Conservation (phyloP, 768 basidiomycete species). For the Mycena polygramma region DNA sequence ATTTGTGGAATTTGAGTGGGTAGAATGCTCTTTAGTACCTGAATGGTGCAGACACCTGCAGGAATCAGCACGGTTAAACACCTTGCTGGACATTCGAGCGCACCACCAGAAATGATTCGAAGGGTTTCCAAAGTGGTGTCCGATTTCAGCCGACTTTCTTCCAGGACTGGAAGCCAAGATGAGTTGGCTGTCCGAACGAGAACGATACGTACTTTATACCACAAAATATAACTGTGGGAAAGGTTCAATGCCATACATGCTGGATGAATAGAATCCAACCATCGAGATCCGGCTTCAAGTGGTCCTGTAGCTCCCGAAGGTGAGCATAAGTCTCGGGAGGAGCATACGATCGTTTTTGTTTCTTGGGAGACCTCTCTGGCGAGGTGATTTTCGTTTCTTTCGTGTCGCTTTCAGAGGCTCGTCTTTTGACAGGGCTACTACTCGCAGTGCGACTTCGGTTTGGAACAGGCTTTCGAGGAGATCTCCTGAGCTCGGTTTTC, state of each 20-base stretch:
- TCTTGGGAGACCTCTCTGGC: slow-evolving; percentile 39
- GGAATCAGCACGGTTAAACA: too few relatives aligned
- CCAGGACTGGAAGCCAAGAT: slow-evolving; percentile 65
- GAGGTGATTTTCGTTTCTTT: slow-evolving; percentile 6
- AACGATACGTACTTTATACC: slow-evolving; percentile 76
- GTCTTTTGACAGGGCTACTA: slow-evolving; percentile 14
- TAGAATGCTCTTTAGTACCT: slow-evolving; percentile 52
- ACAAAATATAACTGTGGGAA: slow-evolving; percentile 81
- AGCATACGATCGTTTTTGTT: slow-evolving; percentile 59
- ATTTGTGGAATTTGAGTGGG: not conserved
- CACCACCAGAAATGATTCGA: slow-evolving; percentile 85
- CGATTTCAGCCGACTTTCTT: slow-evolving; percentile 71
- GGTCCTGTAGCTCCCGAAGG: slow-evolving; percentile 65
- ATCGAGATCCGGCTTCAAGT: slow-evolving; percentile 66
- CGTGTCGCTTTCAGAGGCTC: not conserved
- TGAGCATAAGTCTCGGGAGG: slow-evolving; percentile 67
- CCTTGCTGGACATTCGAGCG: not conserved
- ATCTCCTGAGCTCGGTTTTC: slow-evolving; percentile 21
- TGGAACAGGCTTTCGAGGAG: slow-evolving; percentile 27
- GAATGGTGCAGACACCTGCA: slow-evolving; percentile 69
- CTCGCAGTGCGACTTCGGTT: not conserved
- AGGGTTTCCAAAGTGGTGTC: slow-evolving; percentile 85
- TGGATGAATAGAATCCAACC: slow-evolving; percentile 50
- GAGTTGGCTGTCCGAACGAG: not conserved
- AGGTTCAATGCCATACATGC: not conserved